Base-by-base conservation (phyloP, 2,329 filamentous ascomycete genomes). In the Exophiala bonariae region DNA sequence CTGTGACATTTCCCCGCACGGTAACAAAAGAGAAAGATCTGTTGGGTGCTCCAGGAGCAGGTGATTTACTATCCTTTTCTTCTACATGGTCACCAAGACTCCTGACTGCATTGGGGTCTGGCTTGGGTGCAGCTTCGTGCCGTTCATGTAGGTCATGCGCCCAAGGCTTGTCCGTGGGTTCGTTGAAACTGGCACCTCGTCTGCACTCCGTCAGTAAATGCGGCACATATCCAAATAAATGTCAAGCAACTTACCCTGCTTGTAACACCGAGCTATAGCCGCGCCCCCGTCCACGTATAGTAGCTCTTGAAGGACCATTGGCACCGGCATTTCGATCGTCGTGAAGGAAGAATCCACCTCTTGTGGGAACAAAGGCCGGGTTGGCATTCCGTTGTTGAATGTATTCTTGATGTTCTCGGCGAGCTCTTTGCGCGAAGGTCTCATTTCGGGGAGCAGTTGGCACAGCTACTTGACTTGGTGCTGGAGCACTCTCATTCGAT, bases 321-420 rank as follows among this genome's bases (percentile, higher is more conserved):
- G 44, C 43, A 14, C 31, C 35, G 16, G 52, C 45, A 33, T 89
- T 85, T 53, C 89, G 82, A 62, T 93, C 89, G 65, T 97, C 93
- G 68, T 97, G 92, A 82, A 97, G 90, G 73, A 96, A 97, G 75
- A 97, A 97, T 53, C 88, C 86, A 49, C 93, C 93, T 57, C 92
- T 79, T 63, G 95, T 96, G 44, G 93, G 92, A 45, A 96, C 92
- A 70, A 96, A 96, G 9, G 91, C 84, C 28, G 92, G 92, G 66
- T 96, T 89, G 59, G 89, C 84, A 64, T 95, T 89, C 59, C 89
- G 81, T 67, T 88, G 88, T 71, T 86, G 89, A 70, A 86, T 84
- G 72, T 95, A 95, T 63, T 95, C 89, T 56, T 96, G 90, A 61
- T 95, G 89, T 63, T 96, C 91, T 58, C 87, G 83, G 56, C 87